phyloP scores from a whole-genome alignment of 2,329 filamentous ascomycete species.

The Pseudomassariella vexata region DNA sequence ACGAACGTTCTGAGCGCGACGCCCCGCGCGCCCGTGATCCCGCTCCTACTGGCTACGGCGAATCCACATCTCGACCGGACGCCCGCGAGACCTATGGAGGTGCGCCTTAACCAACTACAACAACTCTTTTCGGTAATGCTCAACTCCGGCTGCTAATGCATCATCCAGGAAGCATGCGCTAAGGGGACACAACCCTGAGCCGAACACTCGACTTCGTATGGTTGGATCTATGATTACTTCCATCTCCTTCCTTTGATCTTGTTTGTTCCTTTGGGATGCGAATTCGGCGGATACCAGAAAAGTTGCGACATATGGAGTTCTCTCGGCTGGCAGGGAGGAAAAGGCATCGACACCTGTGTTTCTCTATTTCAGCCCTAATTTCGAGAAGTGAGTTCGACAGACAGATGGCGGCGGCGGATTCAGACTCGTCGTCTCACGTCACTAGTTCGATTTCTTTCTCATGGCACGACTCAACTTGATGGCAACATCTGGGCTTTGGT shows the following conservation, averaged over 20 bases:
- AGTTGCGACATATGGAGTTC: conserved; percentile 25
- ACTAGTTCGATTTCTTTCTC: not conserved
- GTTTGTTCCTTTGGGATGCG: conserved; percentile 20
- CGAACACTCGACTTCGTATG: conserved; percentile 5
- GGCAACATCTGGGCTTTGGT: not conserved
- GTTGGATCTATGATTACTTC: conserved; percentile 13
- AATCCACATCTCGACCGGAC: conserved; percentile 34
- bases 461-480: not conserved
- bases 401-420: not conserved
- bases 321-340: conserved; percentile 27
- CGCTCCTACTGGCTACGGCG: conserved; percentile 32
- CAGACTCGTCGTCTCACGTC: not conserved
- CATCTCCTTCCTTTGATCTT: conserved; percentile 16
- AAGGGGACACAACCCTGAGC: conserved; percentile 7
- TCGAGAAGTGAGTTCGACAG: conserved; percentile 7
- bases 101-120: conserved; percentile 23
- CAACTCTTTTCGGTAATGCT: conserved; percentile 10
- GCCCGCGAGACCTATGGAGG: conserved; percentile 36
- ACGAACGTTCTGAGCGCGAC: conserved; percentile 42
- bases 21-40: conserved; percentile 32
- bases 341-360: conserved; percentile 23
- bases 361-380: conserved; percentile 13
- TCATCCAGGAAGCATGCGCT: conserved; percentile 17
- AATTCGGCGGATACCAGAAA: conserved; percentile 23
- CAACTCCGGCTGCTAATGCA: conserved; percentile 17